These are phyloP conservation scores for Penicillium nucicola DNA, from an alignment of 495 filamentous ascomycete species.

Conservation along the genomic window DNA sequence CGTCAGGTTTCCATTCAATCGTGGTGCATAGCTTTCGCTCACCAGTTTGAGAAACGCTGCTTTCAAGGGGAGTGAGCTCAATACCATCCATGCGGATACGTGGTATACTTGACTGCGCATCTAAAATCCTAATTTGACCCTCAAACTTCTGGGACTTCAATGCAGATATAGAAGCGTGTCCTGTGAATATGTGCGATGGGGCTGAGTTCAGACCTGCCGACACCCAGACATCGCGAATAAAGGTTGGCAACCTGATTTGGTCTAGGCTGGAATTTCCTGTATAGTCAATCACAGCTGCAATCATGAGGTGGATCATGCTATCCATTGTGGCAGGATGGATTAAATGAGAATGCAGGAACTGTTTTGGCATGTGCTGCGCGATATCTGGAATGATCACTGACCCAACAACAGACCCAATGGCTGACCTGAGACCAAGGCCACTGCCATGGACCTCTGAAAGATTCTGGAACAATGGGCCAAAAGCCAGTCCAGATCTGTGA, in stretches of 20 bases:
- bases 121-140: constrained; percentile 20
- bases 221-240: constrained; percentile 27
- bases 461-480: constrained; percentile 25
- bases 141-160: constrained; percentile 19
- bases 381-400: constrained; percentile 26
- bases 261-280: constrained; percentile 18
- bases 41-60: not conserved
- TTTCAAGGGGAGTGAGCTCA: constrained; percentile 26
- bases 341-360: constrained; percentile 25
- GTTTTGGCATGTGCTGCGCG: constrained; percentile 25
- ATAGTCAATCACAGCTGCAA: constrained; percentile 21
- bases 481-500: constrained; percentile 15
- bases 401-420: constrained; percentile 14
- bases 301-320: constrained; percentile 33
- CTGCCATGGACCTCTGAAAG: constrained; percentile 14
- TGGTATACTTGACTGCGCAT: constrained; percentile 1
- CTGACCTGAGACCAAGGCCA: not conserved
- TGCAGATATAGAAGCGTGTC: constrained; percentile 15
- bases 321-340: constrained; percentile 41
- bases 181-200: constrained; percentile 11
- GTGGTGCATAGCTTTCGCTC: constrained; percentile 19
- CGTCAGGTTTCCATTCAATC: constrained; percentile 21
- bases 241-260: constrained; percentile 21
- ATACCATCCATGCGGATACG: constrained; percentile 24
- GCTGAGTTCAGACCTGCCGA: constrained; percentile 20